A percentile compares a stretch with the other conserved stretches of the same genome.
These are phyloP conservation scores for Camelina laxa DNA, from an alignment of 345 rosid species.

Conservation along the genomic window DNA sequence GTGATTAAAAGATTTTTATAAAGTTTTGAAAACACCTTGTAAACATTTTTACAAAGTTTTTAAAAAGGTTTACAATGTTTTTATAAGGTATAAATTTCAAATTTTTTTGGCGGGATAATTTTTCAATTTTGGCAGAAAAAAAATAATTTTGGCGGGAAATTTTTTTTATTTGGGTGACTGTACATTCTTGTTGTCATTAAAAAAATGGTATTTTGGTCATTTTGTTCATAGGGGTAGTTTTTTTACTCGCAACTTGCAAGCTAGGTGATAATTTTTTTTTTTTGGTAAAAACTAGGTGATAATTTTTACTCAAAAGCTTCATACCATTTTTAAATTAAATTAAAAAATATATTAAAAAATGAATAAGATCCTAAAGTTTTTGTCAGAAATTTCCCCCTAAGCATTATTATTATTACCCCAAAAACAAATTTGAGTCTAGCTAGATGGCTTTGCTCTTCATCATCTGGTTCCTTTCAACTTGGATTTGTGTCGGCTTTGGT, in stretches of 20 bases:
- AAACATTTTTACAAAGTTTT: no score
- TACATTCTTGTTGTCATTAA: no score
- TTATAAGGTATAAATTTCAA: no score
- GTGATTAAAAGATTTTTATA: no score
- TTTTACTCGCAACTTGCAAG: not conserved
- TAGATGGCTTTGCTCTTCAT: conserved; percentile 30
- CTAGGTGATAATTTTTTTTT: not conserved
- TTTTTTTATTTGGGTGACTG: no score
- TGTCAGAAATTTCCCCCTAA: conserved; percentile 11
- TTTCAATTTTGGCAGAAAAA: no score
- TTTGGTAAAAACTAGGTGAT: not conserved
- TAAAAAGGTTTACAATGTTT: no score
- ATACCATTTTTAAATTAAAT: not conserved
- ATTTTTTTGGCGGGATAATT: no score
- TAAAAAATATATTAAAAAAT: not conserved
- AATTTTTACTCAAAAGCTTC: not conserved
- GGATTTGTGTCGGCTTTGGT: conserved; percentile 18
- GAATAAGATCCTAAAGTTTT: not conserved
- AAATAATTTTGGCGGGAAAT: no score
- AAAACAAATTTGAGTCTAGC: conserved; percentile 24
- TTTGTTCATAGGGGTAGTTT: no score
- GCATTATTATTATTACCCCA: not conserved
- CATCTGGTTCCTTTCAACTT: conserved; percentile 21
- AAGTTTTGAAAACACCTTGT: no score
- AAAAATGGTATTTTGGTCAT: no score